Evolutionary conservation across 208 protist genomes (phyloP).

Genomic region (Wallacemonas sp.): DNA sequence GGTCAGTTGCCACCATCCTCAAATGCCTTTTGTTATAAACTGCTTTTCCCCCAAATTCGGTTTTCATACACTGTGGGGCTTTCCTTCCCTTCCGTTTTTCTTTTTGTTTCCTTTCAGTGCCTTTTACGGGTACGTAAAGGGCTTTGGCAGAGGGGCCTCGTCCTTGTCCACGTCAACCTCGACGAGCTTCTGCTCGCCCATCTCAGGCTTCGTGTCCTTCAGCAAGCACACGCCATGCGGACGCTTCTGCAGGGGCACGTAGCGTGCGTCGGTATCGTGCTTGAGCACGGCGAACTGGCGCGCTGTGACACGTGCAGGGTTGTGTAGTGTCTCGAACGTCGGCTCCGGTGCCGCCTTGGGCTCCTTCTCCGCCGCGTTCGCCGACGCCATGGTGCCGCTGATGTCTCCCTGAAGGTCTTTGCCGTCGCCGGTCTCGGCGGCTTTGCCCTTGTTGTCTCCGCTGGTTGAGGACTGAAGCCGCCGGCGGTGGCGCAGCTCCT

Average conservation of each 20-base stretch:
- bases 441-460: slow-evolving; percentile 1
- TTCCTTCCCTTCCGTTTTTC: neutral
- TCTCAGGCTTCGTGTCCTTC: slow-evolving; percentile 60
- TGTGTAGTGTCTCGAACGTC: slow-evolving; percentile 62
- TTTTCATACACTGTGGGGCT: too few relatives aligned
- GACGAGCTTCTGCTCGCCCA: slow-evolving; percentile 50
- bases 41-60: too few relatives aligned
- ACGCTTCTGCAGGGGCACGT: slow-evolving; percentile 67
- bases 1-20: too few relatives aligned
- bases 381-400: neutral
- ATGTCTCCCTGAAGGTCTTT: neutral
- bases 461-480: slow-evolving; percentile 12
- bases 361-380: slow-evolving; percentile 24
- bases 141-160: slow-evolving; percentile 67
- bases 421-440: slow-evolving; percentile 5
- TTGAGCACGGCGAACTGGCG: slow-evolving; percentile 69
- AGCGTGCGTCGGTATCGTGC: slow-evolving; percentile 69
- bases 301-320: slow-evolving; percentile 78
- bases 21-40: too few relatives aligned
- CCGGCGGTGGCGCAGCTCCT: slow-evolving; percentile 70
- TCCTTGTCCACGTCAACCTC: slow-evolving; percentile 41
- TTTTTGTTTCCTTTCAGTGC: neutral
- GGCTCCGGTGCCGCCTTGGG: slow-evolving; percentile 40
- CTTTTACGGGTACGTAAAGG: slow-evolving; percentile 84
- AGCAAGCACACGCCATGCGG: slow-evolving; percentile 79